Evolutionary conservation across 1,284 basidiomycete genomes (phyloP).

Genomic region (Chondrostereum purpureum): DNA sequence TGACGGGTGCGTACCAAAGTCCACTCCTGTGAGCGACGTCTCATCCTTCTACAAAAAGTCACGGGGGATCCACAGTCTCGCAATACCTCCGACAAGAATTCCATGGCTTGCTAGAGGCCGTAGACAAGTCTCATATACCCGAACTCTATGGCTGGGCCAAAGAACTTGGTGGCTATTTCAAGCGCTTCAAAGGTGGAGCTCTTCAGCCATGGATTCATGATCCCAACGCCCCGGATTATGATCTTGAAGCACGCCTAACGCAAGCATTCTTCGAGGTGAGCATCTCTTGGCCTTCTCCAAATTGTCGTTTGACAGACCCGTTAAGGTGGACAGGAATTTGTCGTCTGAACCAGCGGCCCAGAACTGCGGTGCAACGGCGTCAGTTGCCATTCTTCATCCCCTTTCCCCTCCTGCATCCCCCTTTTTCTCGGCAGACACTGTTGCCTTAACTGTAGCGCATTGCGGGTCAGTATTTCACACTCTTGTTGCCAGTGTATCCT

Average conservation of each 20-base stretch:
- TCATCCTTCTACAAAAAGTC: conserved; percentile 35
- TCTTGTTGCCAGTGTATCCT: conserved; percentile 2
- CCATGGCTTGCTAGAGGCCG: conserved; percentile 74
- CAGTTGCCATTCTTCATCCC: conserved; percentile 83
- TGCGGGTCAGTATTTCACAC: conserved; percentile 58
- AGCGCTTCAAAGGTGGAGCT: conserved; percentile 76
- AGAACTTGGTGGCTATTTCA: conserved; percentile 82
- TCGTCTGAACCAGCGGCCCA: conserved; percentile 56
- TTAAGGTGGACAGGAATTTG: conserved; percentile 57
- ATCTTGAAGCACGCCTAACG: conserved; percentile 79
- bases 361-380: conserved; percentile 83
- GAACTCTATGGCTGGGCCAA: conserved; percentile 75
- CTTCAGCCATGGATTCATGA: conserved; percentile 61
- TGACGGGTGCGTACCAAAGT: conserved; percentile 74
- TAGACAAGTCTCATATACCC: conserved; percentile 59
- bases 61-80: conserved; percentile 75
- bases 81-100: conserved; percentile 75
- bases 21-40: background rate
- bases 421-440: conserved; percentile 68
- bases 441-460: conserved; percentile 86
- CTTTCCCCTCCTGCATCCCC: conserved; percentile 68
- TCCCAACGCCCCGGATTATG: conserved; percentile 44
- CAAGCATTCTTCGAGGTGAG: conserved; percentile 80
- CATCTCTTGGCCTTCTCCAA: conserved; percentile 4
- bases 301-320: conserved; percentile 7